A percentile compares a stretch with the other conserved stretches of the same genome.
These are phyloP conservation scores for Termitomyces sp. DNA, from an alignment of 768 basidiomycete genomes.

Conservation along the genomic window DNA sequence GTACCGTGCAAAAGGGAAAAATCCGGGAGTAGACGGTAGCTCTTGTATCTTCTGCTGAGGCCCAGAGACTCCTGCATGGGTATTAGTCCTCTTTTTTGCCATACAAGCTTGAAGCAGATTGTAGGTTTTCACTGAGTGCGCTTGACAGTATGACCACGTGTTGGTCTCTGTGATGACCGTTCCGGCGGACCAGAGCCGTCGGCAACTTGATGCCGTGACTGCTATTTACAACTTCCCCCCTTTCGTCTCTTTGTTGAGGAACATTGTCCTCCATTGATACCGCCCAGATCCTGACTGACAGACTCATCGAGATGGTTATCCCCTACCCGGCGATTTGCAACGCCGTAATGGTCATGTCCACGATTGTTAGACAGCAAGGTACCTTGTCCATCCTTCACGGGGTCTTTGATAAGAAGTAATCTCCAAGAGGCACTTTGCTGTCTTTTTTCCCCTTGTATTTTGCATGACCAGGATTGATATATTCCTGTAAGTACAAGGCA, in stretches of 20 bases:
- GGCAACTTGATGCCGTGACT: background rate
- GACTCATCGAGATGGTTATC: too few species aligned
- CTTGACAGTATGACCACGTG: background rate
- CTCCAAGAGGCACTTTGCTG: background rate
- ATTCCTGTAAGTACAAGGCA: background rate
- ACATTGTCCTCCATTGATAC: background rate
- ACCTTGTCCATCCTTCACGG: background rate
- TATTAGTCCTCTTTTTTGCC: slow-evolving; percentile 5
- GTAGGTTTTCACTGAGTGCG: background rate
- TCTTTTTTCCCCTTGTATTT: background rate
- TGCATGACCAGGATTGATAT: background rate
- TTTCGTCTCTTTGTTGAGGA: background rate
- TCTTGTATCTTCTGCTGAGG: background rate
- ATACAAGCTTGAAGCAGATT: background rate
- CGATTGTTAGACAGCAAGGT: background rate
- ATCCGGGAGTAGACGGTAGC: background rate
- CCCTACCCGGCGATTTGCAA: background rate
- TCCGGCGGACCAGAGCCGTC: background rate
- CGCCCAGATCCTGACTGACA: background rate
- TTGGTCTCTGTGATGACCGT: background rate
- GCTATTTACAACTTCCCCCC: background rate
- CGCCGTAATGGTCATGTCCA: background rate
- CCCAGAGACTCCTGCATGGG: background rate
- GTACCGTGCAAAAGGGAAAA: slow-evolving; percentile 42
- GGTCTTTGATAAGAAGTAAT: background rate